Evolutionary conservation across 352 stramenopile species (phyloP).

Genomic region (Pythium graminicola): DNA sequence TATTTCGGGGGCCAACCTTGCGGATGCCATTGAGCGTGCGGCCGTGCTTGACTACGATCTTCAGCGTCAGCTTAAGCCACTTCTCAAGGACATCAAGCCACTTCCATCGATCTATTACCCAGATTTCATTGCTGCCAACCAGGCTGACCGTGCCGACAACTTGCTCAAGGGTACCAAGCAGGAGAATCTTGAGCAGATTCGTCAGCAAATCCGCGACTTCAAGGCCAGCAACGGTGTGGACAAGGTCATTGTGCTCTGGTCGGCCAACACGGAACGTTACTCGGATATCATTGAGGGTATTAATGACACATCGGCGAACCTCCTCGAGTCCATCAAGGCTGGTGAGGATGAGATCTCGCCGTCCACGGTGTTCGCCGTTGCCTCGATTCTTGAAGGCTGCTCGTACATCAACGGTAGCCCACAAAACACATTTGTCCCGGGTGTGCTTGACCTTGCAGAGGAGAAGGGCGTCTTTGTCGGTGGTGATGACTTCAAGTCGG

Average conservation of each 20-base stretch:
- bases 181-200: constrained; percentile 93
- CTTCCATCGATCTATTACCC: constrained; percentile 98
- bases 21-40: constrained; percentile 95
- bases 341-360: constrained; percentile 93
- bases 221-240: constrained; percentile 93
- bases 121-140: constrained; percentile 99
- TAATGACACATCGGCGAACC: constrained; percentile 97
- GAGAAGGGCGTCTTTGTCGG: constrained; percentile 96
- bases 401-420: constrained; percentile 99
- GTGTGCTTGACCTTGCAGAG: constrained; percentile 93
- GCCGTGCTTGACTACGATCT: constrained; percentile 96
- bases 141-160: constrained; percentile 97
- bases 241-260: constrained; percentile 99
- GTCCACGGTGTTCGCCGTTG: constrained; percentile 97
- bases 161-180: constrained; percentile 95
- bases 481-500: constrained; percentile 99
- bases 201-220: constrained; percentile 95
- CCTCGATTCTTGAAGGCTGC: constrained; percentile 97
- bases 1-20: constrained; percentile 96
- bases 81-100: constrained; percentile 96
- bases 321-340: constrained; percentile 95
- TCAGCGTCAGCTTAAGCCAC: constrained; percentile 94
- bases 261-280: constrained; percentile 99
- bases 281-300: constrained; percentile 95
- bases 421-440: constrained; percentile 99